Conservation (phyloP, 129 eudicot genomes). For the Tagetes erecta region DNA sequence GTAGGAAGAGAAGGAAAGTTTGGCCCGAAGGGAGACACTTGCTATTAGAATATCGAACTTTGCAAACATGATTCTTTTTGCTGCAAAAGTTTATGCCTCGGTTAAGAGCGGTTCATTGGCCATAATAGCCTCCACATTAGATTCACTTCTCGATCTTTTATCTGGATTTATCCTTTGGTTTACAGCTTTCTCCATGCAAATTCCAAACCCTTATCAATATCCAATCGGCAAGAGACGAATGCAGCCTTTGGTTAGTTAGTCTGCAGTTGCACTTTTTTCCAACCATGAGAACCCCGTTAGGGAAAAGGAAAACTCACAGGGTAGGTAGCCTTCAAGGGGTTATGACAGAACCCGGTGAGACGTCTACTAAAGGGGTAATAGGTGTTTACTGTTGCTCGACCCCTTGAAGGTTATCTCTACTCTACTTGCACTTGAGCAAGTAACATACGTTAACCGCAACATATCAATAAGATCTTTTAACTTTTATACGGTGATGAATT, state of each 20-base stretch:
- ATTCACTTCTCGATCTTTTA: conserved; percentile 80
- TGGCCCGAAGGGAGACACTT: conserved; percentile 73
- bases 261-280: not conserved
- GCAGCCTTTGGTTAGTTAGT: conserved; percentile 83
- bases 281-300: no score
- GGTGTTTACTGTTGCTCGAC: no score
- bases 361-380: no score
- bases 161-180: conserved; percentile 91
- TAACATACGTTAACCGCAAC: no score
- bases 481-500: conserved; percentile 7
- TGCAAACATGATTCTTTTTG: conserved; percentile 83
- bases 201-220: conserved; percentile 74
- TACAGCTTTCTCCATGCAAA: conserved; percentile 85
- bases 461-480: no score
- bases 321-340: no score
- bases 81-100: conserved; percentile 85
- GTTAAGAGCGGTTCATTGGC: conserved; percentile 77
- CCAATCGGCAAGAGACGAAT: conserved; percentile 86
- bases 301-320: no score
- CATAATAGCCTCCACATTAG: conserved; percentile 78
- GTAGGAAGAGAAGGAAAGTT: conserved; percentile 71
- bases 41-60: conserved; percentile 77
- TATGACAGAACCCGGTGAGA: no score
- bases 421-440: no score
- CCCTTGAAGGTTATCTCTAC: no score